Conservation (phyloP, 306 rosid species). For the Adenanthera pavonina region DNA sequence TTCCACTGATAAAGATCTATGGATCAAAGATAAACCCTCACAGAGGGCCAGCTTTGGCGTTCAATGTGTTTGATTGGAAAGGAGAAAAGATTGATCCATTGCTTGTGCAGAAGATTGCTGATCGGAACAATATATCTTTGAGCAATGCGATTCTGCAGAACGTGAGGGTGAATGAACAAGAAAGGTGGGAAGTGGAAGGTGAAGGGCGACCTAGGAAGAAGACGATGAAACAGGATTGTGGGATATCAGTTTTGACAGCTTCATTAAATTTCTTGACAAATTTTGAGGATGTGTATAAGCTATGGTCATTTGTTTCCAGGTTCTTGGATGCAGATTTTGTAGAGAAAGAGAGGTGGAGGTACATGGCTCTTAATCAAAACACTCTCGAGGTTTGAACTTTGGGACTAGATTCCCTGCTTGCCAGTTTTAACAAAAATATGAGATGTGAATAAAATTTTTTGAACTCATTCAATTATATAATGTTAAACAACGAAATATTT, state of each 20-base stretch:
- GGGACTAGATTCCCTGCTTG: neutral
- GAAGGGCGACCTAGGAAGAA: neutral
- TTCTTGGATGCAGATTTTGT: constrained; percentile 90
- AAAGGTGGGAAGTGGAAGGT: constrained; percentile 15
- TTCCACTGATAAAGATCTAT: constrained; percentile 63
- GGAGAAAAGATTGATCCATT: constrained; percentile 75
- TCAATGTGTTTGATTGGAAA: constrained; percentile 91
- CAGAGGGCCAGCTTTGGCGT: constrained; percentile 77
- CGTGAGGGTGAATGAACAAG: constrained; percentile 52
- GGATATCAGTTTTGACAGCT: constrained; percentile 58
- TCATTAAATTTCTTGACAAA: constrained; percentile 68
- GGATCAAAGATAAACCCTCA: constrained; percentile 66
- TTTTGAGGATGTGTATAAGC: constrained; percentile 73
- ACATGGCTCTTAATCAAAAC: constrained; percentile 76
- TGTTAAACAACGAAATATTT: neutral
- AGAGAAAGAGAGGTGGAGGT: constrained; percentile 93
- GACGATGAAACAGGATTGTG: constrained; percentile 8
- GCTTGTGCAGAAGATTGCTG: constrained; percentile 85
- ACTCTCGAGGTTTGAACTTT: constrained; percentile 64
- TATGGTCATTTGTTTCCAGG: constrained; percentile 80
- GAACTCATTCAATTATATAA: neutral
- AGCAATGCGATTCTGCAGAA: constrained; percentile 53
- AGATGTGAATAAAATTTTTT: neutral
- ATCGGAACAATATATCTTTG: constrained; percentile 65
- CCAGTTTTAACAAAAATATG: neutral